Base-by-base conservation (phyloP, 768 basidiomycete species). In the Russula ochroleuca region DNA sequence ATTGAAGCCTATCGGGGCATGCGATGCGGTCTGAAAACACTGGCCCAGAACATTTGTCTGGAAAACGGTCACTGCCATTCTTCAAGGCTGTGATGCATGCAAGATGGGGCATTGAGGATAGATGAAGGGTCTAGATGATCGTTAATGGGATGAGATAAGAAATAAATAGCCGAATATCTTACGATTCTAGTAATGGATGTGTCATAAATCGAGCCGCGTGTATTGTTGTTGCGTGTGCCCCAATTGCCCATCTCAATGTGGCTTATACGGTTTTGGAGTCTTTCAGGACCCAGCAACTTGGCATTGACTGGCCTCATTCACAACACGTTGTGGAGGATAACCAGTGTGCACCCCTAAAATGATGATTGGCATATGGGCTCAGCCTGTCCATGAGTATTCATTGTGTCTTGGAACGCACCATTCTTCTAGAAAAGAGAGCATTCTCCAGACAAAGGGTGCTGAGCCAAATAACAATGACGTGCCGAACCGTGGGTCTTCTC, bases 231-330 rank as follows among this genome's bases (percentile, higher is more conserved):
- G 62, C 41, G 53, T 63, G 43, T 57, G 28, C 23, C 25, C 41
- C 56, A 33, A 37, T 21, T 59, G n/a, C 45, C 51, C 62, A 58
- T 37, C 23, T 49, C 41, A 56, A 43, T 61, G 59, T 64, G 47
- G 47, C 54, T 64, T 64, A 64, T 61, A 57, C n/a, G 25, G 47
- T 23, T 55, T 62, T 31, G 51, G 15, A 45, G 40, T 10, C 43
- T 38, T 53, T 54, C 25, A 13, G 33, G 47, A 8, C 14, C 63
- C 63, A 64, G 59, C 53, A 49, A 51, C 21, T 35, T 55, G 63
- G 63, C 63, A 51, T 56, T 1, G 31, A n/a, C 14, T 41, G 23
- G 64, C 64, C 64, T 65, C 64, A 50, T 65, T 65, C 56, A 65
- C 59, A 57, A 61, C 64, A 65, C 64, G 64, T 65, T 65, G 53